Conservation (phyloP, 202 grass and related monocot genomes). For the Panicum hallii region DNA sequence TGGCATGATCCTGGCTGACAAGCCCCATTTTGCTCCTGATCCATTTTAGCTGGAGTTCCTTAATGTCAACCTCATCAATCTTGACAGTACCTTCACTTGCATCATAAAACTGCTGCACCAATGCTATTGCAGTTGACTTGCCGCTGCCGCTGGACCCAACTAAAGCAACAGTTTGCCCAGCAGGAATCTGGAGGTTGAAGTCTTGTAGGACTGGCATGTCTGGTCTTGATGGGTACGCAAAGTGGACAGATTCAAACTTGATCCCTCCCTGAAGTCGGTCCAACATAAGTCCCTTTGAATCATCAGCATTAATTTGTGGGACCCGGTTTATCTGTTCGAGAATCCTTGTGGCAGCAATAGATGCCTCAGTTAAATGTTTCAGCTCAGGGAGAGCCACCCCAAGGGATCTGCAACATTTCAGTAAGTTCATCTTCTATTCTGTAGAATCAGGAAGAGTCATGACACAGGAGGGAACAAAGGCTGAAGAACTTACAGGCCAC, state of each 20-base stretch:
- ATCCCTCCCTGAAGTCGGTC: constrained; percentile 66
- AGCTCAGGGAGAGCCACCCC: constrained; percentile 97
- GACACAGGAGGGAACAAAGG: background rate
- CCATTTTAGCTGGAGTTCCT: constrained; percentile 73
- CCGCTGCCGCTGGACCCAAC: constrained; percentile 92
- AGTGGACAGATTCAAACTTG: constrained; percentile 69
- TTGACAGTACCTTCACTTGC: constrained; percentile 73
- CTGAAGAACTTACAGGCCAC: constrained; percentile 76
- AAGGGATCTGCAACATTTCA: constrained; percentile 74
- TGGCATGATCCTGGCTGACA: constrained; percentile 91
- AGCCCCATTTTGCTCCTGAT: constrained; percentile 93
- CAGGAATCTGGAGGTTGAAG: constrained; percentile 78
- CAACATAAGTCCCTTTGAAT: constrained; percentile 61
- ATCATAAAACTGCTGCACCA: constrained; percentile 95
- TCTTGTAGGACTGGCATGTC: constrained; percentile 65
- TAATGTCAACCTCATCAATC: constrained; percentile 78
- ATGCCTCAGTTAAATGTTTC: constrained; percentile 93
- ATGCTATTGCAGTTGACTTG: constrained; percentile 87
- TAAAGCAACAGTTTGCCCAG: constrained; percentile 81
- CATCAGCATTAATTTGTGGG: constrained; percentile 68
- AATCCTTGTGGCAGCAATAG: constrained; percentile 77
- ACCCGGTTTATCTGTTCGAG: constrained; percentile 73
- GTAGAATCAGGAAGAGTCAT: constrained; percentile 4
- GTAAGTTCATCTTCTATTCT: constrained; percentile 23
- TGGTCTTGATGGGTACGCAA: constrained; percentile 88